Base-by-base conservation (phyloP, 192 early-diverging fungal species). In the Chytriomyces sp. region DNA sequence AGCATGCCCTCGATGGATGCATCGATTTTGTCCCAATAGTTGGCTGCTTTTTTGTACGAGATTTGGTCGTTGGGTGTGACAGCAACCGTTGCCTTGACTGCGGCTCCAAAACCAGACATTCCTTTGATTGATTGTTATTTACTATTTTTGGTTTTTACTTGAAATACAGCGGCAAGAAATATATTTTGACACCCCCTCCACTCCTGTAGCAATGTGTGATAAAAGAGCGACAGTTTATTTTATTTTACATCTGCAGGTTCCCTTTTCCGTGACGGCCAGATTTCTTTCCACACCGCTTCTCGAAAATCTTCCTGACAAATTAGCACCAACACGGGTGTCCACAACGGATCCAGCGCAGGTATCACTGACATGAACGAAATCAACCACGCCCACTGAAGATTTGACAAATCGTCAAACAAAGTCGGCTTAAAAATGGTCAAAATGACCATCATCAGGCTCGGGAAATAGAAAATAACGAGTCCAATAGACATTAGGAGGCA, bases 1-100 rank as follows among this genome's bases (percentile, higher is more conserved):
- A 97, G 89, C 91, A 98, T 95, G 24, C 97, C 97, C 62, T 94
- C 87, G 24, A 94, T 89, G 4, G 92, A 69, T 8, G 78, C 66
- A 10, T 83, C 80, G 8, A 86, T 77, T 6, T 61, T 76, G 35
- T 64, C 72, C 86, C 86, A 87, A 69, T 87, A 87, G 45, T 77
- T 61, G 13, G 83, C 84, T 4, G 86, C 86, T 67, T 87, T 84
- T 26, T 64, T 69, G 71, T 87, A 87, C 80, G 82, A 85, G 45
- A 72, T 76, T 18, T 78, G 28, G 35, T 64, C 35, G 20, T 43
- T 64, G 63, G 63, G 35, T 16, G 35, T 35, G 11, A 64, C 35
- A 20, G 63, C 63, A 16, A 26, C 63, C 10, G 23, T 64, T 64
- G 63, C 63, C 35, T 64, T 64, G 63, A 64, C 63, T 16, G 63